A percentile compares a stretch with the other conserved stretches of the same genome.
Conservation (phyloP, 192 early-diverging fungal species). For the Geranomyces variabilis region DNA sequence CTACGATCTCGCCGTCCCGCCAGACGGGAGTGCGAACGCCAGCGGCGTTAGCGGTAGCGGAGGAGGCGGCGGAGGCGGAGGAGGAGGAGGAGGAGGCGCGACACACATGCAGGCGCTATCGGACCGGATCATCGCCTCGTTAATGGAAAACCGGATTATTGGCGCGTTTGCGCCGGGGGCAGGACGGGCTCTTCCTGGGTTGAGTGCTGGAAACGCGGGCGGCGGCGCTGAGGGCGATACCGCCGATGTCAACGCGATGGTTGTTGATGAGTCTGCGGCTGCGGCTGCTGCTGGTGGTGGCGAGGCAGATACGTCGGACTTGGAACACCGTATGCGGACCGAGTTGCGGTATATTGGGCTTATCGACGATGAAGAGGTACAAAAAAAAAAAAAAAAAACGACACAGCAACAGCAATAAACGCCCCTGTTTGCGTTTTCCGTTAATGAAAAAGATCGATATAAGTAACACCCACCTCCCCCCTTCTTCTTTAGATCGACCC, state of each 20-base stretch:
- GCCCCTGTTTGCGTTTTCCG: not conserved
- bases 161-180: constrained; percentile 27
- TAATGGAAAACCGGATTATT: constrained; percentile 67
- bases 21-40: not conserved
- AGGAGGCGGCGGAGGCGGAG: constrained; percentile 22
- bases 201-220: constrained; percentile 33
- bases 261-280: not conserved
- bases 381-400: not conserved
- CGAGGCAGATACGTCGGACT: constrained; percentile 55
- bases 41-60: too few species aligned
- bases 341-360: constrained; percentile 86
- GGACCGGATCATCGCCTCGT: constrained; percentile 68
- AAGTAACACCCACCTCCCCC: too few species aligned
- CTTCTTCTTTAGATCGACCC: too few species aligned
- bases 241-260: not conserved
- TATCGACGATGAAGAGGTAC: constrained; percentile 74
- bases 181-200: constrained; percentile 19
- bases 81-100: constrained; percentile 41
- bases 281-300: constrained; percentile 7
- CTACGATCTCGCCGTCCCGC: not conserved
- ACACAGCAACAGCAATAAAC: too few species aligned
- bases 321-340: constrained; percentile 81
- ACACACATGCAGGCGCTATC: constrained; percentile 73
- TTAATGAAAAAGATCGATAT: too few species aligned
- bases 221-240: not conserved